These are phyloP conservation scores for Aphanomyces euteiches DNA, from an alignment of 352 stramenopile species.

Conservation along the genomic window DNA sequence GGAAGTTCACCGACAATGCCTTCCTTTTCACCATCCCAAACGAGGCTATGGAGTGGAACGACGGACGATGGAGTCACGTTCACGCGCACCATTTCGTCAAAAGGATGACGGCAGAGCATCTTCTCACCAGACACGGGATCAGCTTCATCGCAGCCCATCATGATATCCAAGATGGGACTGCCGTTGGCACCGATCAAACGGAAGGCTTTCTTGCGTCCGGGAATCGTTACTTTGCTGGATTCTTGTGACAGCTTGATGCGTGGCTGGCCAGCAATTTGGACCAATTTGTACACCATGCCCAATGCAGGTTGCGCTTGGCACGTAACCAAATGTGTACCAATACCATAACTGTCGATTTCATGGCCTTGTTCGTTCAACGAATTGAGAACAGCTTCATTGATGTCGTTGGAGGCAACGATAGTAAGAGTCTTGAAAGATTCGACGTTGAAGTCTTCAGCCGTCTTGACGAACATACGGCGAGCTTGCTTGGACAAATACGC, in stretches of 20 bases:
- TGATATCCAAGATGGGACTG: constrained; percentile 86
- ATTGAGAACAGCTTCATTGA: constrained; percentile 97
- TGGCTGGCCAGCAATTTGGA: constrained; percentile 94
- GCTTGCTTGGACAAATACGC: constrained; percentile 91
- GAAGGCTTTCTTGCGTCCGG: constrained; percentile 87
- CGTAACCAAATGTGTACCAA: constrained; percentile 95
- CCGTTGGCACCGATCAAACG: constrained; percentile 86
- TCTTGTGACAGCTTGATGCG: constrained; percentile 99
- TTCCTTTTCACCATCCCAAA: constrained; percentile 87
- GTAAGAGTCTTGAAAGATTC: constrained; percentile 77
- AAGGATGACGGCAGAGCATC: constrained; percentile 94
- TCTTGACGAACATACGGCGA: constrained; percentile 56
- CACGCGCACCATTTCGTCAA: constrained; percentile 92
- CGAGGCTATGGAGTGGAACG: constrained; percentile 84
- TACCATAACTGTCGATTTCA: constrained; percentile 94
- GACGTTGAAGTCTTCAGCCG: constrained; percentile 53
- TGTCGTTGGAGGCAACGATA: constrained; percentile 99
- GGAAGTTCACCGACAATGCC: constrained; percentile 62
- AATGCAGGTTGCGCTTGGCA: constrained; percentile 98
- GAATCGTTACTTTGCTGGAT: constrained; percentile 93
- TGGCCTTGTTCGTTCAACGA: constrained; percentile 94
- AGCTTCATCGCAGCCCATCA: constrained; percentile 83
- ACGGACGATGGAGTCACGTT: constrained; percentile 91
- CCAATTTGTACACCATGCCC: constrained; percentile 99
- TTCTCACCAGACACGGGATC: constrained; percentile 77